Base-by-base conservation (phyloP, 768 basidiomycete species). In the Tephrocybe sp. region DNA sequence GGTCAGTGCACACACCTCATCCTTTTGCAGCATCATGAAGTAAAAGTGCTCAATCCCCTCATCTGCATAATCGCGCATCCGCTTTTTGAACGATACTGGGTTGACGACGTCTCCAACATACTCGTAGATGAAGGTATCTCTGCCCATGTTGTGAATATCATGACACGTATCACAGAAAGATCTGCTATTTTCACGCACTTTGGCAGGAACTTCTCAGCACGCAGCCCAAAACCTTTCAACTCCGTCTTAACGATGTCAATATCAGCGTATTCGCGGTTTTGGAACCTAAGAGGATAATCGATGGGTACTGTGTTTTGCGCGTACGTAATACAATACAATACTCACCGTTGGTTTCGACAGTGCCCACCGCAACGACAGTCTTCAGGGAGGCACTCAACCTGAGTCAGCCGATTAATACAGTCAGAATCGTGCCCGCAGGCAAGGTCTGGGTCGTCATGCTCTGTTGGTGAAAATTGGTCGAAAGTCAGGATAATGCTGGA, bases 1-100 rank as follows among this genome's bases (percentile, higher is more conserved):
- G 12, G 21, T 25, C 40, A 21, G 34, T 28, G 15, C 12, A 68
- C 83, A 49, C 58, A 93, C 95, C 81, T 98, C 94, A 59, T 96
- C 94, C 65, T 91, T 93, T 72, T 99, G 97, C 51, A 99, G 70
- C 90, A 96, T 95, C 97, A 98, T 99, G 67, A 99, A 99, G 73
- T 98, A 99, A 61, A 98, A 99, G 68, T 98, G 97, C 46, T 82
- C 78, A 57, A 98, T 93, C 15, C 96, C 96, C 65, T 97, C 92
- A 37, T 86, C 82, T 2, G 84, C 95, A 65, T 99, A 99, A 8
- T 88, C 86, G 33, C 88, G 82, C 93, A 99, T 98, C 25, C 96
- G 85, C 67, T 91, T 93, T 70, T 88, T 83, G 67, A 99, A 97
- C 14, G 88, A 86, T 10, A 74, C 72, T 30, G 92, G 88, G 51